Conservation (phyloP, 495 filamentous ascomycete genomes). For the Penicillium tannophilum region DNA sequence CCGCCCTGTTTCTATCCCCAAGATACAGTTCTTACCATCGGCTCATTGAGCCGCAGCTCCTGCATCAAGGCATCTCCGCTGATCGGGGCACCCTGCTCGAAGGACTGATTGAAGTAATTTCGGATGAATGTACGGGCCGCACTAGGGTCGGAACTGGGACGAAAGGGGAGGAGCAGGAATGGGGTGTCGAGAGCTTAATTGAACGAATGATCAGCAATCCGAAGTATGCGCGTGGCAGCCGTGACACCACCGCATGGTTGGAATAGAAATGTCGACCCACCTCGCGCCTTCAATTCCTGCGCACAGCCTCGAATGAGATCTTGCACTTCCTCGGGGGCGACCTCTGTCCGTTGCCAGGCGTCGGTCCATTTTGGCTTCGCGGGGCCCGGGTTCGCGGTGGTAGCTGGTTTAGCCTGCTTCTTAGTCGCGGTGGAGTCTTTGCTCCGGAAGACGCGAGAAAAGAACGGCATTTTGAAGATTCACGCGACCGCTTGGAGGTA, state of each 20-base stretch:
- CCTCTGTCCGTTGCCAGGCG: conserved; percentile 82
- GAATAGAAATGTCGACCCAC: conserved; percentile 53
- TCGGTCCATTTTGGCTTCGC: conserved; percentile 84
- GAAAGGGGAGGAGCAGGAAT: conserved; percentile 93
- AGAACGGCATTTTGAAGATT: conserved; percentile 55
- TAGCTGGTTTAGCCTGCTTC: conserved; percentile 58
- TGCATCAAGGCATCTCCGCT: conserved; percentile 72
- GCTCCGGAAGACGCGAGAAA: conserved; percentile 71
- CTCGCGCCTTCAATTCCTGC: conserved; percentile 89
- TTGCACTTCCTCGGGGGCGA: conserved; percentile 88
- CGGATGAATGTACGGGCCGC: conserved; percentile 89
- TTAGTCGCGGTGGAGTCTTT: conserved; percentile 64
- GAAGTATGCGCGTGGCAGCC: conserved; percentile 29
- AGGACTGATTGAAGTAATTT: conserved; percentile 76
- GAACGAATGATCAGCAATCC: conserved; percentile 40
- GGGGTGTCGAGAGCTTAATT: conserved; percentile 78
- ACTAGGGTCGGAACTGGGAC: conserved; percentile 88
- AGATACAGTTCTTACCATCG: conserved; percentile 64
- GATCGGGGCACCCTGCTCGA: conserved; percentile 49
- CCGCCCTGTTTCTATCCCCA: neutral
- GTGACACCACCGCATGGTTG: conserved; percentile 29
- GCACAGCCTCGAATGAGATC: conserved; percentile 83
- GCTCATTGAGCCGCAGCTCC: conserved; percentile 90
- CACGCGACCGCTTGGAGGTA: conserved; percentile 12
- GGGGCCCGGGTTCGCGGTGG: conserved; percentile 46